Evolutionary conservation across 495 filamentous ascomycete genomes (phyloP).

Genomic region (Xylaria intraflava): DNA sequence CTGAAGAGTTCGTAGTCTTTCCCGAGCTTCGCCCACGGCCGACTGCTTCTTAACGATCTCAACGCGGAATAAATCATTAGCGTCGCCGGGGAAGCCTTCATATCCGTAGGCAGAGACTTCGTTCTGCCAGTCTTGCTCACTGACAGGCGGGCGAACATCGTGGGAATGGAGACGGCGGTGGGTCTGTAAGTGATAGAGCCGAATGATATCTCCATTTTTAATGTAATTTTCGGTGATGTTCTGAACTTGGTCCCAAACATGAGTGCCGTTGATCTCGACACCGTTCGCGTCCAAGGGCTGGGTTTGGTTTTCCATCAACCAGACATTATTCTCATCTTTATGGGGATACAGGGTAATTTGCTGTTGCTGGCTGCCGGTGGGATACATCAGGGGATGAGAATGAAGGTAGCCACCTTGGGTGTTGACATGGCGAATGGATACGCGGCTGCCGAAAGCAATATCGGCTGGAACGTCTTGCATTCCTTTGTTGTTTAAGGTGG

Average conservation of each 20-base stretch:
- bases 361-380: conserved; percentile 93
- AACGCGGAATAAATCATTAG: conserved; percentile 90
- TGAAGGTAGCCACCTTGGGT: conserved; percentile 97
- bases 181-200: conserved; percentile 75
- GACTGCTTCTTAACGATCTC: conserved; percentile 92
- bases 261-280: conserved; percentile 65
- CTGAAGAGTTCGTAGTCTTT: conserved; percentile 84
- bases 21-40: conserved; percentile 70
- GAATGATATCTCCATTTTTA: conserved; percentile 71
- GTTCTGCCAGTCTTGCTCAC: conserved; percentile 96
- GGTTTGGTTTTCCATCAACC: conserved; percentile 89
- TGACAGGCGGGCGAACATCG: conserved; percentile 93
- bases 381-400: conserved; percentile 96
- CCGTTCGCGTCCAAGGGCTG: conserved; percentile 75
- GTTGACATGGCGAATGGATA: conserved; percentile 85
- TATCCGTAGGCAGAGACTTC: conserved; percentile 98
- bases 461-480: conserved; percentile 95
- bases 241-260: conserved; percentile 72
- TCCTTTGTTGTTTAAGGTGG: conserved; percentile 88
- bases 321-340: conserved; percentile 98
- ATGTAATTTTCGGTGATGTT: conserved; percentile 55
- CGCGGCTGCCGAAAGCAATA: conserved; percentile 77
- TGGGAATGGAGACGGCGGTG: conserved; percentile 91
- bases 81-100: conserved; percentile 93
- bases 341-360: conserved; percentile 97